A percentile compares a stretch with the other conserved stretches of the same genome.
Conservation (phyloP, 495 filamentous ascomycete species). For the Elasticomyces elasticus region DNA sequence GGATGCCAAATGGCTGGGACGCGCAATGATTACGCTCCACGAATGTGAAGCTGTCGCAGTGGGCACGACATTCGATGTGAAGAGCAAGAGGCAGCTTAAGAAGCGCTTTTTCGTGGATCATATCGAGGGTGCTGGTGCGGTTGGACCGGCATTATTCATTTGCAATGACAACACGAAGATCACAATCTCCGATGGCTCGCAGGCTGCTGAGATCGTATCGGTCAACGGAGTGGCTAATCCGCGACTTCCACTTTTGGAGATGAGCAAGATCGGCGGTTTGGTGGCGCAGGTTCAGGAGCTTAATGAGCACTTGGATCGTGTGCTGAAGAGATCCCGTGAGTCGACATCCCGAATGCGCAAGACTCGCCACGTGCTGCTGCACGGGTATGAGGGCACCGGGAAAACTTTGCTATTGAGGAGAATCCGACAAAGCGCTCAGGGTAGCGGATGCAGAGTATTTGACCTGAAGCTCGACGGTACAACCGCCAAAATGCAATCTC, state of each 20-base stretch:
- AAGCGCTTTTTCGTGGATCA: constrained; percentile 28
- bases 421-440: constrained; percentile 52
- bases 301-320: constrained; percentile 48
- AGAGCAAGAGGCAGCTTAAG: constrained; percentile 25
- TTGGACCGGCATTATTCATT: constrained; percentile 11
- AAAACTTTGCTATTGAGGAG: constrained; percentile 62
- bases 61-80: constrained; percentile 18
- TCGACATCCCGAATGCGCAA: background rate
- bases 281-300: constrained; percentile 51
- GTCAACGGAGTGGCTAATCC: background rate
- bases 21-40: constrained; percentile 46
- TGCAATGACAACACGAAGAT: constrained; percentile 19
- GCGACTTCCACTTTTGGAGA: constrained; percentile 21
- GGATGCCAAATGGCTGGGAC: constrained; percentile 43
- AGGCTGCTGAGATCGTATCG: background rate
- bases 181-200: constrained; percentile 5
- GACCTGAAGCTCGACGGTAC: constrained; percentile 41
- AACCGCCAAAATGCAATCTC: constrained; percentile 35
- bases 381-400: constrained; percentile 75
- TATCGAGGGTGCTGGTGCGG: constrained; percentile 11
- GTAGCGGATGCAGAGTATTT: constrained; percentile 60
- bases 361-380: constrained; percentile 49
- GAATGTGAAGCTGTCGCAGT: constrained; percentile 10
- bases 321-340: constrained; percentile 2
- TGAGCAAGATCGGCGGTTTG: constrained; percentile 50